phyloP scores from a whole-genome alignment of 2,329 filamentous ascomycete species.

The Colletotrichum sp. region DNA sequence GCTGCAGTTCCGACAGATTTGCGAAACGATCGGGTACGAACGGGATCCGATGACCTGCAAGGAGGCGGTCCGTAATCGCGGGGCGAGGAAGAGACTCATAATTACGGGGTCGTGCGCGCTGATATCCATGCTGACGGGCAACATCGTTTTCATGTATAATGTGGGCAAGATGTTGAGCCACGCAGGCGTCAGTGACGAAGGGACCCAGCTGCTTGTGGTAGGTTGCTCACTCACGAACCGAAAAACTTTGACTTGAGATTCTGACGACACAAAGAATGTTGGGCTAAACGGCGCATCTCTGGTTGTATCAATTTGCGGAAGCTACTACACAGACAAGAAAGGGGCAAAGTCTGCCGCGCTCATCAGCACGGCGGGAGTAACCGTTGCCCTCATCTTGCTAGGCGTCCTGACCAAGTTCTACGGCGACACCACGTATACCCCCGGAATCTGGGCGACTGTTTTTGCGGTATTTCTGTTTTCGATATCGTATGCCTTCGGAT shows the following conservation, averaged over 20 bases:
- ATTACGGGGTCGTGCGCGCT: neutral
- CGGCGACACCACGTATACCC: neutral
- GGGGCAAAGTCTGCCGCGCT: neutral
- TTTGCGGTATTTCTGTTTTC: neutral
- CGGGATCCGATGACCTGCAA: neutral
- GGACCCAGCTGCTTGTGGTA: neutral
- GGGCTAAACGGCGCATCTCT: neutral
- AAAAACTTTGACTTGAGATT: fast-evolving
- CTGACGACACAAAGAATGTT: neutral
- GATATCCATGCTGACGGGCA: neutral
- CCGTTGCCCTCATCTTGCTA: neutral
- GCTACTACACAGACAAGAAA: neutral
- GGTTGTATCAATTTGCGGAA: neutral
- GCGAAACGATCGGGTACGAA: neutral
- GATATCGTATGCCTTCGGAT: neutral
- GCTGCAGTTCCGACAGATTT: conserved; percentile 4
- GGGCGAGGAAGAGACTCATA: neutral
- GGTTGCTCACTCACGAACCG: neutral
- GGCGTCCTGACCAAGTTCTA: neutral
- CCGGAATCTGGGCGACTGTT: neutral
- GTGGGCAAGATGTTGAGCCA: neutral
- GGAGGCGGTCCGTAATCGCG: neutral
- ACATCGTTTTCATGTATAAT: neutral
- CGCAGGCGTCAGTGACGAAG: neutral
- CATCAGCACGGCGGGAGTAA: neutral